These are phyloP conservation scores for Cladosporium phlei DNA, from an alignment of 2,329 filamentous ascomycete species.

Conservation along the genomic window DNA sequence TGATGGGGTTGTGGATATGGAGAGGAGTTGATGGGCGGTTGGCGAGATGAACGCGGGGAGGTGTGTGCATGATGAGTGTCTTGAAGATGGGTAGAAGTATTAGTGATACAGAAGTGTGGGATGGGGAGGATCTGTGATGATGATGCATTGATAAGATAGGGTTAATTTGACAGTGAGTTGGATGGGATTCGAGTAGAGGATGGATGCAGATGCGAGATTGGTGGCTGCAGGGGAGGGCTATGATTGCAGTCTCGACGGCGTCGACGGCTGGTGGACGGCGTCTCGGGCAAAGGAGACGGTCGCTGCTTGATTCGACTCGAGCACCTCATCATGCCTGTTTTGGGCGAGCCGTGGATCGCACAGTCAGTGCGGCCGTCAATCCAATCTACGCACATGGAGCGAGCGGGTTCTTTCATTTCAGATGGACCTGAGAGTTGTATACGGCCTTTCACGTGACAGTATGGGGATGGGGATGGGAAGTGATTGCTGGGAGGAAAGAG, in stretches of 20 bases:
- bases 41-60: conserved; percentile 5
- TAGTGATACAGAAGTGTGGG: too few relatives aligned
- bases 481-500: too few relatives aligned
- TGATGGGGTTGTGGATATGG: too few relatives aligned
- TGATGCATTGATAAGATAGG: background rate
- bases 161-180: conserved; percentile 10
- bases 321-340: conserved; percentile 4
- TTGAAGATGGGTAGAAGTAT: too few relatives aligned
- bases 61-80: conserved; percentile 6
- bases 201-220: conserved; percentile 12
- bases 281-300: conserved; percentile 4
- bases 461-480: too few relatives aligned
- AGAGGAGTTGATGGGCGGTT: conserved; percentile 2
- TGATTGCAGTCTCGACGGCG: conserved; percentile 11
- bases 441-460: too few relatives aligned
- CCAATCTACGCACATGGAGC: conserved; percentile 7
- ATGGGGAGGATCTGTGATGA: too few relatives aligned
- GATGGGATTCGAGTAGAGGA: background rate
- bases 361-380: conserved; percentile 10
- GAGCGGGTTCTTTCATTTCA: background rate
- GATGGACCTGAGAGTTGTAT: background rate
- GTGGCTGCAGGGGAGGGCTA: conserved; percentile 10
- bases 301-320: conserved; percentile 11
- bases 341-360: conserved; percentile 6
- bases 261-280: conserved; percentile 10